Evolutionary conservation across 257 asterid genomes (phyloP).

Genomic region (Solanum etuberosum): DNA sequence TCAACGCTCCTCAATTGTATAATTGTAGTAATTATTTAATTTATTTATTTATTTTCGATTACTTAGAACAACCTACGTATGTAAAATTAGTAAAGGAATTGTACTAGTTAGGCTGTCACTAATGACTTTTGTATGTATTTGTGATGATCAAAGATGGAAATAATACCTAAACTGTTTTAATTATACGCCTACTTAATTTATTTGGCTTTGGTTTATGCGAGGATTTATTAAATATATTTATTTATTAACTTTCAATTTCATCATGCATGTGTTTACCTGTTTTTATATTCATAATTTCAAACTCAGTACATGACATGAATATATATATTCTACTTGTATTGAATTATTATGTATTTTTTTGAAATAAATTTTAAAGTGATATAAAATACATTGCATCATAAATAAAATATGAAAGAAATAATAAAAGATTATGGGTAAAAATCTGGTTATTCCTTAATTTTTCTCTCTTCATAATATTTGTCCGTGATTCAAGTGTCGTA

Average conservation of each 20-base stretch:
- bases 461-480: neutral
- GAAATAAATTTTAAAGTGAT: too few species aligned
- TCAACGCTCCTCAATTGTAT: neutral
- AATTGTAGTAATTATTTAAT: neutral
- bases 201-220: neutral
- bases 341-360: neutral
- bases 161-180: neutral
- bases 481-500: neutral
- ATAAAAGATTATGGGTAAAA: rapidly evolving
- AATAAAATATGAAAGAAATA: too few species aligned
- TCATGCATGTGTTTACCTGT: neutral
- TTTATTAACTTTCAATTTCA: too few species aligned
- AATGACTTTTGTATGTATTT: neutral
- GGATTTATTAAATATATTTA: too few species aligned
- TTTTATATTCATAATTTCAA: neutral
- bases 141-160: neutral
- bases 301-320: neutral
- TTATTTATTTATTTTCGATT: neutral
- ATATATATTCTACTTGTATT: neutral
- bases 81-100: neutral
- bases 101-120: neutral
- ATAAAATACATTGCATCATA: too few species aligned
- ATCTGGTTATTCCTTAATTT: too few species aligned
- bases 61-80: neutral
- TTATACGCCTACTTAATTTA: neutral